Base-by-base conservation (phyloP, 2,329 filamentous ascomycete genomes). In the Venturia pyrina region DNA sequence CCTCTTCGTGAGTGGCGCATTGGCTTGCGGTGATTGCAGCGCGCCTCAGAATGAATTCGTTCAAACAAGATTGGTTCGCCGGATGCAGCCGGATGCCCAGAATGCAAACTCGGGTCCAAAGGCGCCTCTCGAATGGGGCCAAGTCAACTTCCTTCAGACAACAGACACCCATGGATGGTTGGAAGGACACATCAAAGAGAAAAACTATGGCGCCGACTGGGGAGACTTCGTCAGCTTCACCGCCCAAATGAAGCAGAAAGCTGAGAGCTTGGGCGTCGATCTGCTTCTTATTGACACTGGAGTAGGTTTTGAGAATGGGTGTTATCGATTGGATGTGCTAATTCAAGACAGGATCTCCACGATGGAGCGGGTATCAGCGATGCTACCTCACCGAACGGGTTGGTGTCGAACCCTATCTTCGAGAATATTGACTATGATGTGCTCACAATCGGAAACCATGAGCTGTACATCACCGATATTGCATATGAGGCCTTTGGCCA, bases 61-160 rank as follows among this genome's bases (percentile, higher is more conserved):
- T 11, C 71, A 78, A 48, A 78, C 77, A 2, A 73, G 78, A 13
- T 73, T 76, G 66, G 74, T 79, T 19, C 73, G 74, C 24, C 76
- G 78, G 6, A 79, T 79, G 77, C 78, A 80, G 68, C 78, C 78
- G 8, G 78, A 78, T 65, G 76, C 78, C 17, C 74, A 74, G 65
- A 77, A 76, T 63, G 73, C 78, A 0, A 75, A 75, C 2, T 71
- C 73, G 5, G 68, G 69, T 13, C 77, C 78, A 3, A 74, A 71
- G 50, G 73, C 69, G 19, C 77, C 74, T 24, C 75, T 87, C 8
- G 82, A 84, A 77, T 87, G 85, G 85, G 85, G 85, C 2, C 83
- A 87, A 72, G 73, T 87, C 69, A 87, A 87, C 70, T 84, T 96
- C 76, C 78, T 87, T 32, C 85, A 87, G 69, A 87, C 84, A 1